phyloP scores from a whole-genome alignment of 106 monocot genomes.

The Acanthochlamys bracteata region DNA sequence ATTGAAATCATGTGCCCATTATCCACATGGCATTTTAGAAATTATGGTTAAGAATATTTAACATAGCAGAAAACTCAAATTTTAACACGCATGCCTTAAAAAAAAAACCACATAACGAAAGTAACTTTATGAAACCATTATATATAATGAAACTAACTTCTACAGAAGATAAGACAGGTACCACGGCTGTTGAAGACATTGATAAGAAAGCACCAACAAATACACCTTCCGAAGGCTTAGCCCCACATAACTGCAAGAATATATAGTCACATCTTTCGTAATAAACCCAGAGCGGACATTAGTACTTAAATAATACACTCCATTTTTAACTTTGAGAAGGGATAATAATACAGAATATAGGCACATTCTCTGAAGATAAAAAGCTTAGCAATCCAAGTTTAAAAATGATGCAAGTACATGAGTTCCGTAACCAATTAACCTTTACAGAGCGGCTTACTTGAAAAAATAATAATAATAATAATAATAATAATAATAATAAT shows the following conservation, averaged over 20 bases:
- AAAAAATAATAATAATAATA: too few species aligned
- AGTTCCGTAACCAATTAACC: not conserved
- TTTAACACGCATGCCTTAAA: not conserved
- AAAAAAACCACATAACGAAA: not conserved
- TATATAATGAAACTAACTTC: not conserved
- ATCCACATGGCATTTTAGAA: too few species aligned
- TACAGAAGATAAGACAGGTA: constrained; percentile 22
- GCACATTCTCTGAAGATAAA: too few species aligned
- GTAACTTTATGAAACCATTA: not conserved
- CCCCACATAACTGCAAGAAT: constrained; percentile 74
- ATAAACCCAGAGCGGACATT: not conserved
- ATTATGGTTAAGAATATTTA: too few species aligned
- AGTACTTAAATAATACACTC: too few species aligned
- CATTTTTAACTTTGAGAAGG: too few species aligned
- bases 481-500: too few species aligned
- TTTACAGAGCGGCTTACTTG: too few species aligned
- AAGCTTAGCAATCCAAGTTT: not conserved
- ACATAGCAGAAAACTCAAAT: too few species aligned
- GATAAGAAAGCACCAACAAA: constrained; percentile 90
- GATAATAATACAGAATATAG: too few species aligned
- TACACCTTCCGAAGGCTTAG: constrained; percentile 75
- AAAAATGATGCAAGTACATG: not conserved
- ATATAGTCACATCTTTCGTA: not conserved
- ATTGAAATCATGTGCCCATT: not conserved
- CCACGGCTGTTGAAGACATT: constrained; percentile 99